A percentile compares a stretch with the other conserved stretches of the same genome.
phyloP scores from a whole-genome alignment of 179 eudicot genomes.

The Camellia oleifera region DNA sequence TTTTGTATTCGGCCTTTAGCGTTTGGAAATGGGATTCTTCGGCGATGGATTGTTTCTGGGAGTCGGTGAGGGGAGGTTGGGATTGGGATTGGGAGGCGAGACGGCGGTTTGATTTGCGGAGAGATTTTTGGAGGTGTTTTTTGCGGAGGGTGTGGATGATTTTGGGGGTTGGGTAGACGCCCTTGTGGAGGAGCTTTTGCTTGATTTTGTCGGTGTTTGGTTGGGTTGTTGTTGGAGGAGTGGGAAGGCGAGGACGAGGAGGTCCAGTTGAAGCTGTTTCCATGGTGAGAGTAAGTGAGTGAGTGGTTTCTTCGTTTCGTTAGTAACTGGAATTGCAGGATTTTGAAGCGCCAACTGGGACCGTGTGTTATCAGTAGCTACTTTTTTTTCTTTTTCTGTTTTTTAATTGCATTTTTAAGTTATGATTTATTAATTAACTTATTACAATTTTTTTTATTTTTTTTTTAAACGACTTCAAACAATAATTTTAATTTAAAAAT shows the following conservation, averaged over 20 bases:
- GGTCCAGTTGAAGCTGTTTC: constrained; percentile 39
- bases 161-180: constrained; percentile 78
- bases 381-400: too few species aligned
- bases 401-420: too few species aligned
- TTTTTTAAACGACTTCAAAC: too few species aligned
- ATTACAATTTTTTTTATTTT: too few species aligned
- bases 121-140: constrained; percentile 69
- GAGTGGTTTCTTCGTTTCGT: background rate
- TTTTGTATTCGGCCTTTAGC: constrained; percentile 57
- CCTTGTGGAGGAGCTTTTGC: constrained; percentile 50
- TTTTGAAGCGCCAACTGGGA: too few species aligned
- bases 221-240: background rate
- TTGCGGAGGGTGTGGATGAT: constrained; percentile 79
- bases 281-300: constrained; percentile 21
- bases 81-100: constrained; percentile 24
- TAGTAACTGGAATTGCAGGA: too few species aligned
- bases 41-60: constrained; percentile 34
- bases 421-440: too few species aligned
- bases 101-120: constrained; percentile 47
- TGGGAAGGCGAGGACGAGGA: constrained; percentile 21
- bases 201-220: constrained; percentile 36
- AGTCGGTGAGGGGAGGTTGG: constrained; percentile 29
- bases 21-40: constrained; percentile 57
- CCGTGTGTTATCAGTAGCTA: too few species aligned
- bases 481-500: too few species aligned